phyloP scores from a whole-genome alignment of 257 asterid genomes.

The Primulina tabacum region DNA sequence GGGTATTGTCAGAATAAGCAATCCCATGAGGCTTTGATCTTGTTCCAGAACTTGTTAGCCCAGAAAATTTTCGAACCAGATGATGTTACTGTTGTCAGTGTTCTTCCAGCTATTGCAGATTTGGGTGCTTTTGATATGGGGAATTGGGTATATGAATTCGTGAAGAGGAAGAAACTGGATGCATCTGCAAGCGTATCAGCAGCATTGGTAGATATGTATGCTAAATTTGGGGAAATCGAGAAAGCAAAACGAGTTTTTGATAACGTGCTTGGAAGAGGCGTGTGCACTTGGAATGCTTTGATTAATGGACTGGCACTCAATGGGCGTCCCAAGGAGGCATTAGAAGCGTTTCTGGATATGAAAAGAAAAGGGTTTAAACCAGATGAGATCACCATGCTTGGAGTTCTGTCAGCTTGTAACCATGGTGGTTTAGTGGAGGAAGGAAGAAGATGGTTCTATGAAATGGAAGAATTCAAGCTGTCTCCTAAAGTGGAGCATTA shows the following conservation, averaged over 20 bases:
- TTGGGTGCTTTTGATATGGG: slow-evolving; percentile 86
- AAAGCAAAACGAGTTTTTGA: slow-evolving; percentile 62
- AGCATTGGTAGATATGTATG: slow-evolving; percentile 84
- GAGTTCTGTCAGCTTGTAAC: slow-evolving; percentile 84
- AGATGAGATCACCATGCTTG: slow-evolving; percentile 74
- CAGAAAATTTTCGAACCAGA: slow-evolving; percentile 48
- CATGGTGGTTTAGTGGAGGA: slow-evolving; percentile 91
- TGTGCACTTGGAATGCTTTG: slow-evolving; percentile 87
- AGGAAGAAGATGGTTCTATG: slow-evolving; percentile 71
- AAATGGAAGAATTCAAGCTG: slow-evolving; percentile 51
- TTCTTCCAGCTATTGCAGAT: slow-evolving; percentile 88
- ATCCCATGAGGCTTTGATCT: slow-evolving; percentile 57
- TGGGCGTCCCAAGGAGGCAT: slow-evolving; percentile 73
- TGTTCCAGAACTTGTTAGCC: slow-evolving; percentile 63
- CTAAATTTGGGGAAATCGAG: slow-evolving; percentile 76
- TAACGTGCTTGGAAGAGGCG: slow-evolving; percentile 38
- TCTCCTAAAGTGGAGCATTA: slow-evolving; percentile 71
- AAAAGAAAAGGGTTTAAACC: slow-evolving; percentile 47
- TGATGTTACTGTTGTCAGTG: slow-evolving; percentile 69
- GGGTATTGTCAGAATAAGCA: slow-evolving; percentile 70
- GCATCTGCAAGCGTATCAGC: slow-evolving; percentile 70
- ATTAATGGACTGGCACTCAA: slow-evolving; percentile 86
- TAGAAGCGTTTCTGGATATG: slow-evolving; percentile 64
- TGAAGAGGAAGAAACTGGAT: slow-evolving; percentile 60
- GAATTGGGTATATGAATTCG: slow-evolving; percentile 57